These are phyloP conservation scores for Melanogaster broomeanus DNA, from an alignment of 768 basidiomycete species.

Conservation along the genomic window DNA sequence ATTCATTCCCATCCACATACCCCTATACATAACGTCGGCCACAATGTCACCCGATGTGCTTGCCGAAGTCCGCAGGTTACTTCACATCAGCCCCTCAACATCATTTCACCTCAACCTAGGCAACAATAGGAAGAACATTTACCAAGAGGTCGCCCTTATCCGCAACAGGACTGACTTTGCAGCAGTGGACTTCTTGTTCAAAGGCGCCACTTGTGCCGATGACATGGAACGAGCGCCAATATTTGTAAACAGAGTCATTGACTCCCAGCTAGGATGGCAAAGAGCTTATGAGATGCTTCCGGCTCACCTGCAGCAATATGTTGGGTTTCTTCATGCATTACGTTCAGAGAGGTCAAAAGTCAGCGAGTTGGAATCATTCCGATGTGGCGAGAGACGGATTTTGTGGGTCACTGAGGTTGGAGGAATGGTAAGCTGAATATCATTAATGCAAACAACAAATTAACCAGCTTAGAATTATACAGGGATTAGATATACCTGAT, in stretches of 20 bases:
- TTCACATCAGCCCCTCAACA: conserved; percentile 21
- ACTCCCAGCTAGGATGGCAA: conserved; percentile 15
- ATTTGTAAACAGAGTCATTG: conserved; percentile 21
- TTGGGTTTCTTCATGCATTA: conserved; percentile 29
- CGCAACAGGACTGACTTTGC: conserved; percentile 21
- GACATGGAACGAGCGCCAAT: conserved; percentile 8
- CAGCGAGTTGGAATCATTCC: conserved; percentile 26
- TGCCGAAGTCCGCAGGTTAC: conserved; percentile 19
- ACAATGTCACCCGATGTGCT: conserved; percentile 32
- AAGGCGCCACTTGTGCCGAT: background rate
- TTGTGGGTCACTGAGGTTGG: conserved; percentile 37
- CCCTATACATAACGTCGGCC: conserved; percentile 35
- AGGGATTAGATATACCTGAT: conserved; percentile 40
- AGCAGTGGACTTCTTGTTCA: conserved; percentile 6
- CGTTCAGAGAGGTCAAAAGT: conserved; percentile 18
- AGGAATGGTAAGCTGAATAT: conserved; percentile 34
- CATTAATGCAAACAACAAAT: background rate
- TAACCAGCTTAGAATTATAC: background rate
- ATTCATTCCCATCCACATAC: conserved; percentile 26
- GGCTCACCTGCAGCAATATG: conserved; percentile 4
- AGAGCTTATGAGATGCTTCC: conserved; percentile 11
- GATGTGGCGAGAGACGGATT: conserved; percentile 21
- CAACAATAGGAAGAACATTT: conserved; percentile 38
- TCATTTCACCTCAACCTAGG: conserved; percentile 38
- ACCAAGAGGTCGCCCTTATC: conserved; percentile 22